These are phyloP conservation scores for Lipomyces oligophaga DNA, from an alignment of 805 yeast species.

Conservation along the genomic window DNA sequence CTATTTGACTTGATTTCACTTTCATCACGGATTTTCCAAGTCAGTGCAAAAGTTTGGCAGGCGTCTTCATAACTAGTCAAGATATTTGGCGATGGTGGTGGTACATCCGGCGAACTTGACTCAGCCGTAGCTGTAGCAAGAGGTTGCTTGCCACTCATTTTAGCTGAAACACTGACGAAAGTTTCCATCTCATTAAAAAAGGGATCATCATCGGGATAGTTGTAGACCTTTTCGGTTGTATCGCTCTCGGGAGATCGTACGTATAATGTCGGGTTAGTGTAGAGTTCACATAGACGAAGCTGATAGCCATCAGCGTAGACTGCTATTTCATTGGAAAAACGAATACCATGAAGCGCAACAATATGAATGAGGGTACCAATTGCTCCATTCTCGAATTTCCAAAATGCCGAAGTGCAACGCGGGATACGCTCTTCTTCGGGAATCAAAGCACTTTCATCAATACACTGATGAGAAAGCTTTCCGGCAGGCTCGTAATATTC, in stretches of 20 bases:
- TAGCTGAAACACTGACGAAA: slow-evolving; percentile 17
- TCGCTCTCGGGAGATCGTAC: slow-evolving; percentile 25
- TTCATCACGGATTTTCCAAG: slow-evolving; percentile 26
- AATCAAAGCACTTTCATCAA: slow-evolving; percentile 26
- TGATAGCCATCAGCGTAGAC: slow-evolving; percentile 30
- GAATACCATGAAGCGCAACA: slow-evolving; percentile 26
- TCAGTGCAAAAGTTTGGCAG: slow-evolving; percentile 23
- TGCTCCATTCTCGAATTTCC: slow-evolving; percentile 28
- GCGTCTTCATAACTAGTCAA: slow-evolving; percentile 25
- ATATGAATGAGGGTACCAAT: slow-evolving; percentile 27
- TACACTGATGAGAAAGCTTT: slow-evolving; percentile 15
- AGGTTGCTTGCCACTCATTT: slow-evolving; percentile 1
- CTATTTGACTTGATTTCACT: slow-evolving; percentile 8
- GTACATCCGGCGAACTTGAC: background rate
- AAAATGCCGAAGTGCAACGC: slow-evolving; percentile 24
- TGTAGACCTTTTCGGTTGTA: slow-evolving; percentile 16
- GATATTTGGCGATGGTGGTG: slow-evolving; percentile 7
- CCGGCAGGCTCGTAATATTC: slow-evolving; percentile 27
- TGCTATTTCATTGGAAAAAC: slow-evolving; percentile 25
- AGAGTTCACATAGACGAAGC: slow-evolving; percentile 25
- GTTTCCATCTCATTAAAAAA: slow-evolving; percentile 23
- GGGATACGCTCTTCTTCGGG: slow-evolving; percentile 25
- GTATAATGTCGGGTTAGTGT: slow-evolving; percentile 23
- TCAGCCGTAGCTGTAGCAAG: background rate
- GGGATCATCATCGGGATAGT: slow-evolving; percentile 24